Conservation (phyloP, 75 land plant genomes). For the Pinus tabuliformis region DNA sequence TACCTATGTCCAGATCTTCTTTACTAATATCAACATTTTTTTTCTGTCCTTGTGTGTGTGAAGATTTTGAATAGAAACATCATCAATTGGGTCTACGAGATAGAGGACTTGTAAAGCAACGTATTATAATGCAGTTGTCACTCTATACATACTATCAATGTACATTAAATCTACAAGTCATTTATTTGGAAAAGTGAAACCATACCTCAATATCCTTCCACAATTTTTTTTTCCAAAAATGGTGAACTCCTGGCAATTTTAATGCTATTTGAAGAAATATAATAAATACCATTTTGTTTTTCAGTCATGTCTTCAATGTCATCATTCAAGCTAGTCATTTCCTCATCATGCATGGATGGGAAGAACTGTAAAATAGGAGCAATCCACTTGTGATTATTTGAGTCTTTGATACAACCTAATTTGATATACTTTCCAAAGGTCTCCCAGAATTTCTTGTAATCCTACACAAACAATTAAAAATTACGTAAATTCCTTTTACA, state of each 20-base stretch:
- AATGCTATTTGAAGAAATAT: slow-evolving; percentile 85
- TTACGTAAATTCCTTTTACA: not conserved
- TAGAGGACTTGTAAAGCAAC: slow-evolving; percentile 64
- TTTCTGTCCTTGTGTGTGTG: slow-evolving; percentile 94
- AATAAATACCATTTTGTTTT: slow-evolving; percentile 94
- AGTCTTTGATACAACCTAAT: slow-evolving; percentile 92
- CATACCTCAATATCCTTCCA: slow-evolving; percentile 86
- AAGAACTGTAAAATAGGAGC: slow-evolving; percentile 83
- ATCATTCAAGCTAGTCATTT: slow-evolving; percentile 72
- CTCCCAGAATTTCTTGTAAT: slow-evolving; percentile 97
- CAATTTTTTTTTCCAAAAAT: slow-evolving; percentile 81
- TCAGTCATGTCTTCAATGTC: slow-evolving; percentile 88
- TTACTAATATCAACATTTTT: slow-evolving; percentile 98
- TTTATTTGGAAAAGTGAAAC: not conserved
- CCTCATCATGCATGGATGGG: slow-evolving; percentile 84
- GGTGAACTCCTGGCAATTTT: slow-evolving; percentile 93
- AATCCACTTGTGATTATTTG: slow-evolving; percentile 89
- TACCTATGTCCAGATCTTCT: slow-evolving; percentile 95
- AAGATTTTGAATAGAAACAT: slow-evolving; percentile 90
- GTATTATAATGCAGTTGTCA: not conserved
- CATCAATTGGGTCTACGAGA: slow-evolving; percentile 93
- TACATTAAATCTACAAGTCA: no score
- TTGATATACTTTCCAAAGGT: slow-evolving; percentile 89
- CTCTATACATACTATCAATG: not conserved
- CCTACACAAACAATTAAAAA: slow-evolving; percentile 36